phyloP scores from a whole-genome alignment of 2,329 filamentous ascomycete species.

The Beauveria scarabaeidicola region DNA sequence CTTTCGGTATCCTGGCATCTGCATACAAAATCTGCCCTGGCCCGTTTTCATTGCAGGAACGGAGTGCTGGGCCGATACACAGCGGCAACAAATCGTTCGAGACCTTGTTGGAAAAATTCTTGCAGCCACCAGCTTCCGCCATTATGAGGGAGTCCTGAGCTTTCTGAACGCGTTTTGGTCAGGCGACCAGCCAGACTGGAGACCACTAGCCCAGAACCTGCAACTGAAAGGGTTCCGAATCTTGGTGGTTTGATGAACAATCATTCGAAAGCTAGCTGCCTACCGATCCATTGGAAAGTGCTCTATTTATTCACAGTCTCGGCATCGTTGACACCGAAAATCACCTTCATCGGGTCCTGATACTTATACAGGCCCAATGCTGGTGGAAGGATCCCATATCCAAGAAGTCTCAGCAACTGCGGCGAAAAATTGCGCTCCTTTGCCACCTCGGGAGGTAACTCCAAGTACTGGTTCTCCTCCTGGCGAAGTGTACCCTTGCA shows the following conservation, averaged over 20 bases:
- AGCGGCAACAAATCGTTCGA: constrained; percentile 15
- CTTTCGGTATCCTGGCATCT: constrained; percentile 18
- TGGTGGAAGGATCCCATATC: constrained; percentile 26
- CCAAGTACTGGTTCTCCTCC: constrained; percentile 27
- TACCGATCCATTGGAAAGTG: background rate
- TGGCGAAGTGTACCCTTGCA: constrained; percentile 26
- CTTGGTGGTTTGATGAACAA: constrained; percentile 14
- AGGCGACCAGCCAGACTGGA: constrained; percentile 19
- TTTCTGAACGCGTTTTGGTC: constrained; percentile 21
- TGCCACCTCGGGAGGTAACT: constrained; percentile 21
- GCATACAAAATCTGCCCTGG: constrained; percentile 23
- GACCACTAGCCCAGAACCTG: constrained; percentile 16
- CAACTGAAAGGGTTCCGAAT: constrained; percentile 18
- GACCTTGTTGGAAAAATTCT: constrained; percentile 14
- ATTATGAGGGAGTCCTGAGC: constrained; percentile 17
- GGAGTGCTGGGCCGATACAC: constrained; percentile 17
- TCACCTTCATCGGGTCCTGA: constrained; percentile 28
- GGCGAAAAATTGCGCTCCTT: constrained; percentile 23
- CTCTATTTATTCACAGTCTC: constrained; percentile 21
- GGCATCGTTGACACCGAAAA: constrained; percentile 28
- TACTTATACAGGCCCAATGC: constrained; percentile 28
- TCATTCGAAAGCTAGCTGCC: background rate
- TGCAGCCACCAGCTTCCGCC: constrained; percentile 17
- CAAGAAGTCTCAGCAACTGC: constrained; percentile 23
- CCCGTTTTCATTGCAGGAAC: constrained; percentile 22